Percentiles rank a stretch among this genome's conserved stretches.
phyloP scores from a whole-genome alignment of 140 eudicot genomes.

The Oenanthe javanica region DNA sequence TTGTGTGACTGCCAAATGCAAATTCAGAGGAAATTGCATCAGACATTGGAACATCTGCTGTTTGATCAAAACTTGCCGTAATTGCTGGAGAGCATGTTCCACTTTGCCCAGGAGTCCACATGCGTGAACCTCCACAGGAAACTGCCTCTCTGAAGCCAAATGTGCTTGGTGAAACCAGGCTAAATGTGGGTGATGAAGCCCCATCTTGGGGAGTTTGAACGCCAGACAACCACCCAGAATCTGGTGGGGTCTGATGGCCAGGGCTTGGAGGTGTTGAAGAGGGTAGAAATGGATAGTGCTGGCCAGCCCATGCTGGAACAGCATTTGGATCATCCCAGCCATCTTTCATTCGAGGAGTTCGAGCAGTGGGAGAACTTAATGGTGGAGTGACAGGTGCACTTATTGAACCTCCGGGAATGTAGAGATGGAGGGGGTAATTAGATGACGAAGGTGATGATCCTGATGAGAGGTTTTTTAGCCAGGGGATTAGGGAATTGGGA shows the following conservation, averaged over 20 bases:
- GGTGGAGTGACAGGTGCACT: conserved; percentile 99
- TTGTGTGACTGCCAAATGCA: conserved; percentile 69
- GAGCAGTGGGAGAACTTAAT: conserved; percentile 77
- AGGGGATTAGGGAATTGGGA: conserved; percentile 88
- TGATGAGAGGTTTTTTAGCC: conserved; percentile 83
- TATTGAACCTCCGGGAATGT: conserved; percentile 72
- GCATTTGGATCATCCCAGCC: conserved; percentile 46
- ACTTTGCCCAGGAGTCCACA: conserved; percentile 99
- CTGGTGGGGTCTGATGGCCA: conserved; percentile 81
- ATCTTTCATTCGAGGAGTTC: conserved; percentile 75
- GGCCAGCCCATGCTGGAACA: conserved; percentile 48
- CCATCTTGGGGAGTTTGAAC: conserved; percentile 90
- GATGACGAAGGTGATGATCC: conserved; percentile 49
- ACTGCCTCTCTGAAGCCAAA: conserved; percentile 50
- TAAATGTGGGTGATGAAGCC: conserved; percentile 87
- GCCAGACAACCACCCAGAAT: conserved; percentile 83
- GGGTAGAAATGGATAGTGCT: conserved; percentile 40
- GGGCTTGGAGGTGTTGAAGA: conserved; percentile 84
- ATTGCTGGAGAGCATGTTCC: conserved; percentile 97
- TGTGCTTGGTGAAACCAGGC: conserved; percentile 77
- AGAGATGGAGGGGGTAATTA: conserved; percentile 67
- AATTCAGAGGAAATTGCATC: conserved; percentile 83
- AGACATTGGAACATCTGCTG: conserved; percentile 90
- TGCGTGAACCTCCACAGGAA: conserved; percentile 57
- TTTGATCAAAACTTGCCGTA: conserved; percentile 48